phyloP scores from a whole-genome alignment of 2,329 filamentous ascomycete genomes.

The Parasarocladium wereldwijsianum region DNA sequence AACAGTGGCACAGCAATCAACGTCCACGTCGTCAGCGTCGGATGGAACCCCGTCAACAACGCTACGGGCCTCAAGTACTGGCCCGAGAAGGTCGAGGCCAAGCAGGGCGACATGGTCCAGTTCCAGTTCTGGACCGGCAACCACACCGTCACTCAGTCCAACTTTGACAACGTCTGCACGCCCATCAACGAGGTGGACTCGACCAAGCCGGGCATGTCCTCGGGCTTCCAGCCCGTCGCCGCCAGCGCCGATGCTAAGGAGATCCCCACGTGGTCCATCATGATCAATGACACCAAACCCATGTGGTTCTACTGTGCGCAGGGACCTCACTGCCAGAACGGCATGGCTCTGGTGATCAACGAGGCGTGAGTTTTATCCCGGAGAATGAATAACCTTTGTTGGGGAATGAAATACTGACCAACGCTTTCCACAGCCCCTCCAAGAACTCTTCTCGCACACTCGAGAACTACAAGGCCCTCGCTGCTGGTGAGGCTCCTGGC shows the following conservation, averaged over 20 bases:
- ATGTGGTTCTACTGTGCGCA: conserved; percentile 72
- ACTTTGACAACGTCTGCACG: conserved; percentile 55
- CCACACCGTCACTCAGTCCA: conserved; percentile 68
- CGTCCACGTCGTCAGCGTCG: conserved; percentile 53
- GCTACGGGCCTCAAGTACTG: conserved; percentile 40
- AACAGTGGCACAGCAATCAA: conserved; percentile 14
- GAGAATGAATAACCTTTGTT: neutral
- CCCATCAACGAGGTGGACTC: conserved; percentile 40
- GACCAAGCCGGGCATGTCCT: conserved; percentile 37
- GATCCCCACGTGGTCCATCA: conserved; percentile 56
- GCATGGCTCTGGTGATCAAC: conserved; percentile 68
- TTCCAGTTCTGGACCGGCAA: conserved; percentile 55
- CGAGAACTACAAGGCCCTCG: conserved; percentile 28
- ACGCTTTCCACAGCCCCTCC: conserved; percentile 20
- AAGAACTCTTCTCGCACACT: conserved; percentile 39
- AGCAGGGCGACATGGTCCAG: conserved; percentile 48
- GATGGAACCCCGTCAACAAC: conserved; percentile 32
- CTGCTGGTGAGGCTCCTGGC: conserved; percentile 14
- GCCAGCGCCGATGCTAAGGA: conserved; percentile 31
- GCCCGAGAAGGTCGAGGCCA: conserved; percentile 50
- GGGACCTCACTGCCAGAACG: conserved; percentile 56
- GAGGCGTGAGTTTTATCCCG: conserved; percentile 38
- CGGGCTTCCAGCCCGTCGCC: conserved; percentile 50
- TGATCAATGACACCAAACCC: conserved; percentile 52
- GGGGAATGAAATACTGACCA: neutral